Evolutionary conservation across 805 yeast species (phyloP).

Genomic region (Candida golubevii): DNA sequence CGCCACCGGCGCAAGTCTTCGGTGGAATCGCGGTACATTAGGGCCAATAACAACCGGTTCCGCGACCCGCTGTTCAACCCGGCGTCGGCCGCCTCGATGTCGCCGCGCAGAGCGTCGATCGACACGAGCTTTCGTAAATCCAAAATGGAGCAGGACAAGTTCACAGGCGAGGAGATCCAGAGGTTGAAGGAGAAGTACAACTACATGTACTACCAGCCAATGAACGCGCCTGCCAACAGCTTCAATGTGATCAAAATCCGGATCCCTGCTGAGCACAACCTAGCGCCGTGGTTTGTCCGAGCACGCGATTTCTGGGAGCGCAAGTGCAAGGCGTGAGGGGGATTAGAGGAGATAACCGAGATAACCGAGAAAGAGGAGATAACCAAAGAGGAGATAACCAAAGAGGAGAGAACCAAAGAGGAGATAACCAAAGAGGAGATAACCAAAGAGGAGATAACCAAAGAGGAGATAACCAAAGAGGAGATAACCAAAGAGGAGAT

Average conservation of each 20-base stretch:
- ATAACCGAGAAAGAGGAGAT: too few species aligned
- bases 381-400: too few species aligned
- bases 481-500: too few species aligned
- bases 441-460: too few species aligned
- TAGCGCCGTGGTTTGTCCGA: constrained; percentile 73
- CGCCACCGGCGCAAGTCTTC: constrained; percentile 22
- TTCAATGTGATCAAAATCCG: constrained; percentile 40
- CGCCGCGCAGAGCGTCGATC: constrained; percentile 13
- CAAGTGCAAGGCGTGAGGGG: background rate
- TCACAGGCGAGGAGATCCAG: constrained; percentile 12
- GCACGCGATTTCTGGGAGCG: constrained; percentile 68
- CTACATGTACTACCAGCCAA: constrained; percentile 40
- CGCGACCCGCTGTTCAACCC: constrained; percentile 15
- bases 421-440: too few species aligned
- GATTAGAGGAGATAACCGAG: background rate
- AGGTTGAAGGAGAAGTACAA: constrained; percentile 21
- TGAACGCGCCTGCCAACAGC: constrained; percentile 31
- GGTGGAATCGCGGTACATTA: constrained; percentile 28
- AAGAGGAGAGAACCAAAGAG: too few species aligned
- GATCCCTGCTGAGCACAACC: constrained; percentile 56
- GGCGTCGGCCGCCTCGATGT: background rate
- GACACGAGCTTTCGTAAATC: constrained; percentile 14
- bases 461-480: too few species aligned
- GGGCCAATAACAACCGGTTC: constrained; percentile 20
- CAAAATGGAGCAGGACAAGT: constrained; percentile 9